Conservation (phyloP, 2,329 filamentous ascomycete species). For the Fusarium poae region DNA sequence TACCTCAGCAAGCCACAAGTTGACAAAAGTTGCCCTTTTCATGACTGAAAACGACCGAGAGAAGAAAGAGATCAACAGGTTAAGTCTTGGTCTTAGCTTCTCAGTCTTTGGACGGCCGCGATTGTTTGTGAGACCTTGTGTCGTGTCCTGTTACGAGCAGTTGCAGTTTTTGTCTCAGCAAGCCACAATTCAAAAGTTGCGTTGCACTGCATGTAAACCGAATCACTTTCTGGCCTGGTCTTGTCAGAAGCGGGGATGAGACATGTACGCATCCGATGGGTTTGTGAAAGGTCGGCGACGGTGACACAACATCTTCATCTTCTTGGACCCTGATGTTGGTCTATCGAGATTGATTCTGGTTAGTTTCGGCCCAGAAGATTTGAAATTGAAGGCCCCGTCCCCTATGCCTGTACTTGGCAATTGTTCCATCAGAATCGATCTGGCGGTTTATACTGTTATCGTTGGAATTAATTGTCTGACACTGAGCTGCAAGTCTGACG, state of each 20-base stretch:
- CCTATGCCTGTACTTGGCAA: background rate
- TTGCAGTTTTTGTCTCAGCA: slow-evolving; percentile 19
- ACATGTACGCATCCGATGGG: slow-evolving; percentile 17
- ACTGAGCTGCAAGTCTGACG: slow-evolving; percentile 3
- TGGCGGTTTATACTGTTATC: background rate
- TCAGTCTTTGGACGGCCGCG: background rate
- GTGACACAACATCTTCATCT: slow-evolving; percentile 1
- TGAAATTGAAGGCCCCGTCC: background rate
- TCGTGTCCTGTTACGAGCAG: slow-evolving; percentile 8
- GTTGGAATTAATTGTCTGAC: background rate
- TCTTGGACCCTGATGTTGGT: slow-evolving; percentile 11
- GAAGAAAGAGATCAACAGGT: slow-evolving; percentile 1
- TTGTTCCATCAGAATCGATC: background rate
- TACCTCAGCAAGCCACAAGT: slow-evolving; percentile 36
- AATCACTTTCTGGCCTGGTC: background rate
- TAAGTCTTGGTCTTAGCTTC: background rate
- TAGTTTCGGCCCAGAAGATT: background rate
- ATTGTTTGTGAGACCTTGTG: slow-evolving; percentile 6
- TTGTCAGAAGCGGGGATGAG: slow-evolving; percentile 7
- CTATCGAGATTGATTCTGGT: background rate
- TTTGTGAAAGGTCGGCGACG: slow-evolving; percentile 5
- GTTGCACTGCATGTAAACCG: background rate
- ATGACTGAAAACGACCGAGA: background rate
- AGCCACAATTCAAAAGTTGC: slow-evolving; percentile 18
- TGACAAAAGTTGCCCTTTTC: background rate